Evolutionary conservation across 2,329 filamentous ascomycete genomes (phyloP).

Genomic region (Sarocladiaceae sp.): DNA sequence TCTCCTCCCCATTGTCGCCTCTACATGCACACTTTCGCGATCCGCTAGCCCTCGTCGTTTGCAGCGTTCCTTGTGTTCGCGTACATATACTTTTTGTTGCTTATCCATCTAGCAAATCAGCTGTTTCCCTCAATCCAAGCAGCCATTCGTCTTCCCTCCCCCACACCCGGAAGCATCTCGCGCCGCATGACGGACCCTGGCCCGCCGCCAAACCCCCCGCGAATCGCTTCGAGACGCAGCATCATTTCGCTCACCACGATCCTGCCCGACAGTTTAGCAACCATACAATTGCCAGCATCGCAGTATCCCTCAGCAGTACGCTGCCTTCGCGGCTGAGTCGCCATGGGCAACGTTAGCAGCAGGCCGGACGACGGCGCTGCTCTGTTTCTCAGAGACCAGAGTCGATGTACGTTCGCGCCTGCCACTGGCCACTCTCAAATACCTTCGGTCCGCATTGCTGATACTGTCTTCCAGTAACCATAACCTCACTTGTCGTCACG

Average conservation of each 20-base stretch:
- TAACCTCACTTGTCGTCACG: constrained; percentile 77
- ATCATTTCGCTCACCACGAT: constrained; percentile 10
- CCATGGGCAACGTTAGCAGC: constrained; percentile 92
- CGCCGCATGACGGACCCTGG: constrained; percentile 22
- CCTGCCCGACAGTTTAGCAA: constrained; percentile 14
- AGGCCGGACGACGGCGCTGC: constrained; percentile 76
- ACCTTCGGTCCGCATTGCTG: not conserved
- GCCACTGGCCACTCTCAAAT: constrained; percentile 9
- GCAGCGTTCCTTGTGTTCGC: constrained; percentile 5
- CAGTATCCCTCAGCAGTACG: not conserved
- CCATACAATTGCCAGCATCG: constrained; percentile 13
- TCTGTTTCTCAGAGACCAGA: constrained; percentile 87
- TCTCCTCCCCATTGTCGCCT: not conserved
- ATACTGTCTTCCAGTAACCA: constrained; percentile 62
- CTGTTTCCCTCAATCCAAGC: not conserved
- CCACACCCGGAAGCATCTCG: not conserved
- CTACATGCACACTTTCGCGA: not conserved
- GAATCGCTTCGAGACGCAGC: not conserved
- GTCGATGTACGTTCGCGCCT: constrained; percentile 62
- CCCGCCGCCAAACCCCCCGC: constrained; percentile 16
- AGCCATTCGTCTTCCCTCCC: not conserved
- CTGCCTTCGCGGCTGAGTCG: constrained; percentile 23
- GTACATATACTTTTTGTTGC: constrained; percentile 8
- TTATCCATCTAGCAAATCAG: constrained; percentile 1
- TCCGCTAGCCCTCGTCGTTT: constrained; percentile 1